phyloP scores from a whole-genome alignment of 257 asterid species.

The Vinca minor region DNA sequence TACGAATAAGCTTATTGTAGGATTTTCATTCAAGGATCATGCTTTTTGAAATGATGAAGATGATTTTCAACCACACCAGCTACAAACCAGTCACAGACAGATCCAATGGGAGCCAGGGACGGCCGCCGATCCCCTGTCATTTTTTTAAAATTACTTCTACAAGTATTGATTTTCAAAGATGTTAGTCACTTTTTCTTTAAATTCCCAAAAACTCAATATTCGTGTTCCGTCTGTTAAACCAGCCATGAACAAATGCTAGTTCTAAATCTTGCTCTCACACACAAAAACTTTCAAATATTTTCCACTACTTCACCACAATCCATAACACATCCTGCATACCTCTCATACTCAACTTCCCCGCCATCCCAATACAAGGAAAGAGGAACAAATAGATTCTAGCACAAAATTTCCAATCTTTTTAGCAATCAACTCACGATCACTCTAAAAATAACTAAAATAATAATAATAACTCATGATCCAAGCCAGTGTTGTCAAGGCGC shows the following conservation, averaged over 20 bases:
- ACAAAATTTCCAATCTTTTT: not conserved
- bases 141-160: too few relatives aligned
- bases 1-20: not conserved
- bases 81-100: not conserved
- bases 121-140: too few relatives aligned
- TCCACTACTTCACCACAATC: not conserved
- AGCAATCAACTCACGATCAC: too few relatives aligned
- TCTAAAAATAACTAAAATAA: too few relatives aligned
- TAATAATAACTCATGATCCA: not conserved
- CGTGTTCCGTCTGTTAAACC: too few relatives aligned
- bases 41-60: not conserved
- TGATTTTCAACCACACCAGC: not conserved
- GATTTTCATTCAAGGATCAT: not conserved
- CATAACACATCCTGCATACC: not conserved
- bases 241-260: not conserved
- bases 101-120: too few relatives aligned
- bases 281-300: not conserved
- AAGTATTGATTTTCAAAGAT: too few relatives aligned
- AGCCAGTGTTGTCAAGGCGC: too few relatives aligned
- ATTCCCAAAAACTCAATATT: too few relatives aligned
- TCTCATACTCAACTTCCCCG: too few relatives aligned
- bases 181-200: too few relatives aligned
- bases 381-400: not conserved
- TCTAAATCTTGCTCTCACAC: not conserved
- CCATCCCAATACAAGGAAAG: not conserved